Base-by-base conservation (phyloP, 768 basidiomycete species). In the Tulasnella sp. region DNA sequence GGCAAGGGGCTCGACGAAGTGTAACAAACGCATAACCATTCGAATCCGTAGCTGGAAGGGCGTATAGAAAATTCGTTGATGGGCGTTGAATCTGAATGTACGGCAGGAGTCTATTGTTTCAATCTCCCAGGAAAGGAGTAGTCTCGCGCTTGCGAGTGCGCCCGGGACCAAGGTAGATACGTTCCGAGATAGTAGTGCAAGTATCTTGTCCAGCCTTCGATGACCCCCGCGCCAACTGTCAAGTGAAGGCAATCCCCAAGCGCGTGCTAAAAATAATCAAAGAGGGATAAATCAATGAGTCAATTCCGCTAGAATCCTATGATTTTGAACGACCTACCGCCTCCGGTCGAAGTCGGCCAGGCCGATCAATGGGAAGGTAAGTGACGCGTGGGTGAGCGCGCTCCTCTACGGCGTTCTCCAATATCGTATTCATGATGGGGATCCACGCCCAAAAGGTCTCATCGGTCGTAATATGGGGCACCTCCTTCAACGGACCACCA, bases 391-490 rank as follows among this genome's bases (percentile, higher is more conserved):
- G 88, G 81, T 88, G 92, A 76, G 86, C 84, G 0, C 82, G 75
- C 24, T 85, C 83, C 58, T 83, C 83, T 19, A 91, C 83, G 6
- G 89, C 81, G 21, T 83, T 91, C 88, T 90, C 85, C 82, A 92
- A 91, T 24, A 88, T 84, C 36, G 84, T 82, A 80, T 93, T 92
- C 80, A 89, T 90, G 79, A 87, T 86, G 83, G 85, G 83, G 71
- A 93, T 92, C 84, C 88, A 87, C 0, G 86, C 88, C 92, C 92
- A 92, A 82, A 93, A 92, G 82, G 89, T 31, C 40, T 86, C 85
- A 7, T 36, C 38, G 85, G 86, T 86, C 46, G 80, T 80, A 78
- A 86, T 88, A 2, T 88, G 87, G 81, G 85, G 81, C 27, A 90
- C 86, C 80, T 86, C 62, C 31, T 46, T 46, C 31, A 73, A 24